Percentiles rank a stretch among this genome's conserved stretches.
Conservation (phyloP, 2,329 filamentous ascomycete genomes). For the Aspergillus unguis region DNA sequence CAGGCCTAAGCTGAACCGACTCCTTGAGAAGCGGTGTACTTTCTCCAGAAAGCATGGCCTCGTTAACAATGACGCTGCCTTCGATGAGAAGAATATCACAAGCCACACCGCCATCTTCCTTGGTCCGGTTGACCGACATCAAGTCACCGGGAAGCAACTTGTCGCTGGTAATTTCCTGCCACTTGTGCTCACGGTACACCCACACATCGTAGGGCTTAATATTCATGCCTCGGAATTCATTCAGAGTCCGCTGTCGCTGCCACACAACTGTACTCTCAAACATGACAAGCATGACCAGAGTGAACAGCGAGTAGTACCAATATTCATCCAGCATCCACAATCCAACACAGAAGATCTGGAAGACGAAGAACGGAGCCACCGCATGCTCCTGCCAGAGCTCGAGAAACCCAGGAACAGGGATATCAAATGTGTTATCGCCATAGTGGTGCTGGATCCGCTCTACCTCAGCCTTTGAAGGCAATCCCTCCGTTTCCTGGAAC, state of each 20-base stretch:
- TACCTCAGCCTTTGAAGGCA: constrained; percentile 71
- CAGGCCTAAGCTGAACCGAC: constrained; percentile 84
- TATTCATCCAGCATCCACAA: constrained; percentile 99
- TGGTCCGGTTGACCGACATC: constrained; percentile 86
- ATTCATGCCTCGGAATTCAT: constrained; percentile 97
- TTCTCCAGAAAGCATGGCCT: constrained; percentile 98
- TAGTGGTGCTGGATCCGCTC: constrained; percentile 84
- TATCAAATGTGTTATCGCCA: constrained; percentile 94
- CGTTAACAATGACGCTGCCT: constrained; percentile 95
- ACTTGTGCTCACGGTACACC: constrained; percentile 82
- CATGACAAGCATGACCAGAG: constrained; percentile 93
- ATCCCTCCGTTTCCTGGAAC: constrained; percentile 77
- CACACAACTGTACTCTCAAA: constrained; percentile 99
- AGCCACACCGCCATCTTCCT: constrained; percentile 93
- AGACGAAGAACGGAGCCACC: constrained; percentile 98
- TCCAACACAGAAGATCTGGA: constrained; percentile 97
- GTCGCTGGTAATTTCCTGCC: constrained; percentile 86
- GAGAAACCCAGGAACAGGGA: constrained; percentile 90
- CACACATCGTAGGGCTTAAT: constrained; percentile 97
- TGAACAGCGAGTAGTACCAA: constrained; percentile 99
- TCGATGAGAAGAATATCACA: constrained; percentile 96
- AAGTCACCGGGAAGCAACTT: constrained; percentile 89
- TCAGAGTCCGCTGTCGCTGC: constrained; percentile 94
- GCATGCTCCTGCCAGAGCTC: constrained; percentile 98
- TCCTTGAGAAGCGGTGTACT: constrained; percentile 97